Evolutionary conservation across 306 rosid species (phyloP).

Genomic region (Rosa multiflora): DNA sequence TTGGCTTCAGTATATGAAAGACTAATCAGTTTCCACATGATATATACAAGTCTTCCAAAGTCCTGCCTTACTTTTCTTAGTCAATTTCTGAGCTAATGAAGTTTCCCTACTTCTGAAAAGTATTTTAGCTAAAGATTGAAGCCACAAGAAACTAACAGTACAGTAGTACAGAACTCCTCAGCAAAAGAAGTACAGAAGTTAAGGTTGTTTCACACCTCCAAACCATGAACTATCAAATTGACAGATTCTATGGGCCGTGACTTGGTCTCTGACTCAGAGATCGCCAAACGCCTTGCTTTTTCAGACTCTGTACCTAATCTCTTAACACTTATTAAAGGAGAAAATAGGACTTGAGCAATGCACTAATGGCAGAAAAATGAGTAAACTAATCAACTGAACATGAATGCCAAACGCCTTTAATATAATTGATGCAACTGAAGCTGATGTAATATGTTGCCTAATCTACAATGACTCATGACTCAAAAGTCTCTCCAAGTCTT

Average conservation of each 20-base stretch:
- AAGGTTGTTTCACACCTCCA: neutral
- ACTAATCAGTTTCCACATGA: neutral
- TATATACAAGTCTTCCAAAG: neutral
- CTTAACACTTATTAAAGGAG: neutral
- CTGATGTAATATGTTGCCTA: neutral
- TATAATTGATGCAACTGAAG: neutral
- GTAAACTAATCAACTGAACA: neutral
- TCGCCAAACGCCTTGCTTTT: neutral
- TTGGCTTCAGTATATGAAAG: neutral
- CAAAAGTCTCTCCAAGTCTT: neutral
- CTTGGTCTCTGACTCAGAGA: neutral
- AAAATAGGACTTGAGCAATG: neutral
- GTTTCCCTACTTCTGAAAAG: neutral
- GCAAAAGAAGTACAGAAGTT: neutral
- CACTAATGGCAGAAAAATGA: neutral
- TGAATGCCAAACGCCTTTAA: neutral
- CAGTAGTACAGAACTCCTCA: neutral
- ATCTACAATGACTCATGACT: neutral
- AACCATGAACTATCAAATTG: neutral
- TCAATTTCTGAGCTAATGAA: neutral
- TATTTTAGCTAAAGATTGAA: neutral
- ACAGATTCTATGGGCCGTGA: neutral
- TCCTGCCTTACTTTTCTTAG: neutral
- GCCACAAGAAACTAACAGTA: neutral
- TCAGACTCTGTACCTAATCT: neutral